Conservation (phyloP, 176 grass and related monocot genomes). For the Puya raimondii region DNA sequence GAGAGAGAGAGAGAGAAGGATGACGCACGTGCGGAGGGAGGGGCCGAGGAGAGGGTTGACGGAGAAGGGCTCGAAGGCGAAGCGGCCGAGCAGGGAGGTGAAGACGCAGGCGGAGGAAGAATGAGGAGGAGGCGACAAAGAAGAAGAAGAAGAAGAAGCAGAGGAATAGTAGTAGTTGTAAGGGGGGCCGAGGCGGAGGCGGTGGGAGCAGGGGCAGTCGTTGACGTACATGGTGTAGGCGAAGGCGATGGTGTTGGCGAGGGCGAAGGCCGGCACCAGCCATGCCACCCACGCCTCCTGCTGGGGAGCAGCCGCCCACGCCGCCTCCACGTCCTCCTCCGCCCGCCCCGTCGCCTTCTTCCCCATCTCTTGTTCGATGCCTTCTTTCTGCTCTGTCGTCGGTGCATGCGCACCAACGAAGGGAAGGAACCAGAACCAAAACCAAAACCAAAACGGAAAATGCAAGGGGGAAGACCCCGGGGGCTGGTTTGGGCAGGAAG, state of each 20-base stretch:
- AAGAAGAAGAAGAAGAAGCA: too few species aligned
- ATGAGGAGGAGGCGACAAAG: too few species aligned
- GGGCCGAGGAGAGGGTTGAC: conserved; percentile 23
- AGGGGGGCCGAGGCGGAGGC: too few species aligned
- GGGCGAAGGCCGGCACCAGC: conserved; percentile 6
- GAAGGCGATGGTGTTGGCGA: conserved; percentile 6
- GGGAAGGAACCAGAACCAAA: too few species aligned
- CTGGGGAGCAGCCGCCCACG: neutral
- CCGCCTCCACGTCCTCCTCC: neutral
- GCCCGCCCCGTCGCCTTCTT: neutral
- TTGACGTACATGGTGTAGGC: conserved; percentile 20
- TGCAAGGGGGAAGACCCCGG: too few species aligned
- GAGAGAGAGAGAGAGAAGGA: neutral
- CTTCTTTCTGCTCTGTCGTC: neutral
- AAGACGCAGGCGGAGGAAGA: neutral
- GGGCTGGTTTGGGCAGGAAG: too few species aligned
- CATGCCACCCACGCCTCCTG: conserved; percentile 12
- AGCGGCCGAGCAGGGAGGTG: conserved; percentile 8
- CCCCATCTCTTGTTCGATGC: neutral
- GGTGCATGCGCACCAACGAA: too few species aligned
- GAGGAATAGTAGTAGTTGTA: too few species aligned
- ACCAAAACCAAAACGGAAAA: too few species aligned
- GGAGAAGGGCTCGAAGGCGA: conserved; percentile 18
- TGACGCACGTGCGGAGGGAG: conserved; percentile 1
- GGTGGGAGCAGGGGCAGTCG: conserved; percentile 9